Evolutionary conservation across 495 filamentous ascomycete genomes (phyloP).

Genomic region (Penicillium riverlandense): DNA sequence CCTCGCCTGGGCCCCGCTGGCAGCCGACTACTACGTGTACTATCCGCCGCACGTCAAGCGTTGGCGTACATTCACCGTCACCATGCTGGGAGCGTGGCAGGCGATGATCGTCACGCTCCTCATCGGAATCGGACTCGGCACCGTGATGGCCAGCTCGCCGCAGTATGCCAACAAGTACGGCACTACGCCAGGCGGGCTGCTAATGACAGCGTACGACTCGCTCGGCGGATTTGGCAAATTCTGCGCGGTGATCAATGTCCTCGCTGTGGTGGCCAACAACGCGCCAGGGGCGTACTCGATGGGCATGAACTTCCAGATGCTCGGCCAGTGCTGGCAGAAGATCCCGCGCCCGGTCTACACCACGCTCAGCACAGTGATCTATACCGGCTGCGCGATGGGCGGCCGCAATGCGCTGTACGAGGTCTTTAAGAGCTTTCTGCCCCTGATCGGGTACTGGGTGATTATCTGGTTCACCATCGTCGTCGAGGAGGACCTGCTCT

Average conservation of each 20-base stretch:
- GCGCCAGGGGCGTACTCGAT: constrained; percentile 66
- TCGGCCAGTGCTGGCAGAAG: constrained; percentile 52
- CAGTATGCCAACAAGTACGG: constrained; percentile 49
- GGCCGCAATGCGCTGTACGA: constrained; percentile 39
- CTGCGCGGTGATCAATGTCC: constrained; percentile 58
- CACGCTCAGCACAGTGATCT: constrained; percentile 31
- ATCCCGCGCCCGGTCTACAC: constrained; percentile 67
- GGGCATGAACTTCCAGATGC: constrained; percentile 65
- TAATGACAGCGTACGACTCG: constrained; percentile 55
- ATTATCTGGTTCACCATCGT: constrained; percentile 39
- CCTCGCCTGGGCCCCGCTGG: constrained; percentile 45
- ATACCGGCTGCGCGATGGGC: constrained; percentile 41
- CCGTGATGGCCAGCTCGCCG: constrained; percentile 45
- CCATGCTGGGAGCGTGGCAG: constrained; percentile 38
- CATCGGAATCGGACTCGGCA: constrained; percentile 65
- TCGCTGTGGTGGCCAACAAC: constrained; percentile 64
- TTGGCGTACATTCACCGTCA: constrained; percentile 40
- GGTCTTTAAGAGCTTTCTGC: constrained; percentile 42
- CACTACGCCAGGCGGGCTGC: constrained; percentile 54
- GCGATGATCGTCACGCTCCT: constrained; percentile 53
- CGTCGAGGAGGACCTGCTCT: constrained; percentile 37
- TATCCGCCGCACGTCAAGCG: constrained; percentile 43
- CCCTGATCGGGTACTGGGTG: constrained; percentile 46
- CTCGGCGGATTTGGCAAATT: constrained; percentile 64
- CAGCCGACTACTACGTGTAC: constrained; percentile 52